Evolutionary conservation across 768 basidiomycete genomes (phyloP), one percentile per base, ranked within the genome.

Genomic region (Lactarius quietus): DNA sequence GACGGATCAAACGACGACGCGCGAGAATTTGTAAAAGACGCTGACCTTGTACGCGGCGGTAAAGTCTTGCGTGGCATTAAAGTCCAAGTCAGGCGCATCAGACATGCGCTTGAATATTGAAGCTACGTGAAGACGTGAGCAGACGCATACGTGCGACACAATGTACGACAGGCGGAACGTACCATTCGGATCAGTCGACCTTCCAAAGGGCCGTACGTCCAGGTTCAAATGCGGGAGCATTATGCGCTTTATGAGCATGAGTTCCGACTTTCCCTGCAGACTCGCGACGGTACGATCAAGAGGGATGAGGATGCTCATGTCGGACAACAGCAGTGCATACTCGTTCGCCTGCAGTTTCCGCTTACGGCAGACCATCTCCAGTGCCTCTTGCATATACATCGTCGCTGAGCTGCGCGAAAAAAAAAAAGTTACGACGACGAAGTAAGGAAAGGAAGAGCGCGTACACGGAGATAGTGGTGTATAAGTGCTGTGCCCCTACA

Each of bases 211-310:
- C 64, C 85, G 86, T 66, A 87, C 83, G 63, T 89, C 84, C 38
- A 87, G 83, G 18, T 87, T 89, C 72, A 92, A 82, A 55, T 84
- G 81, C 14, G 85, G 85, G 2, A 96, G 79, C 83, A 88, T 89
- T 63, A 83, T 87, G 70, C 86, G 81, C 76, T 89, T 90, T 62
- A 95, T 87, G 15, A 98, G 81, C 14, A 89, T 82, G 20, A 98
- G 80, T 70, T 95, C 91, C 15, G 86, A 82, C 72, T 90, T 91
- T 6, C 93, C 95, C 74, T 93, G 90, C 72, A 98, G 78, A 77
- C 92, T 94, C 39, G 93, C 93, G n/a, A 98, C 96, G 0, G 97
- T 98, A 23, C 95, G 84, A 74, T 98, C 97, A 33, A 98, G 83
- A 31, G 95, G 95, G 36, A 94, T 87, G 61, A 93, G 76, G 45